Evolutionary conservation across 345 rosid genomes (phyloP), one percentile per base, ranked within the genome.

Genomic region (Lagerstroemia speciosa): DNA sequence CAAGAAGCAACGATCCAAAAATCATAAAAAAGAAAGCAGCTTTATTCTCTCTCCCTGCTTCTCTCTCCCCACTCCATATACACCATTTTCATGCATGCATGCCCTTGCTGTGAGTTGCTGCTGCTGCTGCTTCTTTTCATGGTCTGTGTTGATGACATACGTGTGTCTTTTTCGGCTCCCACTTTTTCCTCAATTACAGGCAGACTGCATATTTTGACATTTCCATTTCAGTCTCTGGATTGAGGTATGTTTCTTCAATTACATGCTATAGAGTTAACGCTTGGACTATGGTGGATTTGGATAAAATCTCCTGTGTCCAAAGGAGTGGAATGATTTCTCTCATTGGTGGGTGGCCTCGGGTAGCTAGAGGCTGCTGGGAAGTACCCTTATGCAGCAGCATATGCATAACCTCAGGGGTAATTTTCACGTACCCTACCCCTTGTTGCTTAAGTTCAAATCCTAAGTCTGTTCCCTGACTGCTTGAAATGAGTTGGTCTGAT

Each of bases 1-100:
- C 67, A 38, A 38, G 67, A 65, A 38, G 50, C 52, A 38, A 38
- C 32, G 32, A n/a, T 65, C 67, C 67, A 65, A 65, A 65, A 65
- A 22, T 16, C 29, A 58, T n/a, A 34, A 63, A 65, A 34, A 65
- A 38, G 31, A 37, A 15, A 11, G 67, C 67, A 65, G 67, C 67
- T 65, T 65, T 65, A 37, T 40, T 65, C 45, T 40, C 53, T 48
- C 32, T 27, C 11, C 30, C 17, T 14, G 9, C 9, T 26, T 37
- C 67, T 65, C 67, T 65, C 67, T 37, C 37, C 31, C 26, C 41
- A 0, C 29, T 19, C 26, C 30, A n/a, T 14, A 38, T 26, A 22
- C 30, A 12, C 67, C 38, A 64, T 20, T 64, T n/a, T 29, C 52
- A 65, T 65, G 67, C 67, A 65, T 65, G 50, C 67, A 65, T 40